Conservation (phyloP, 495 filamentous ascomycete genomes). For the Hyaloscypha finlandica region DNA sequence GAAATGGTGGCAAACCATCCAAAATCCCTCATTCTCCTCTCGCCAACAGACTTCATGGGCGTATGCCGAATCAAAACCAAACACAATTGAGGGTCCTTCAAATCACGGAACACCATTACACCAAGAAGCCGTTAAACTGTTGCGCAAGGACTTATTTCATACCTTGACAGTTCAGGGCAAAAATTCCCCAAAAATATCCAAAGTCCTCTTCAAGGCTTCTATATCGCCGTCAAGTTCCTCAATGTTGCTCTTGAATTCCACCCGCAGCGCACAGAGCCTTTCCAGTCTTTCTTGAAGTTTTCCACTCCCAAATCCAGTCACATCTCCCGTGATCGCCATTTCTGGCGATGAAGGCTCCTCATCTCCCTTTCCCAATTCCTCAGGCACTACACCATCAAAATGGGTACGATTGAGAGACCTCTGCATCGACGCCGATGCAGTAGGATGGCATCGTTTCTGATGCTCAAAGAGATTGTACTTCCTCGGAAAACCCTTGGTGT, state of each 20-base stretch:
- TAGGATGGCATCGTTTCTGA: slow-evolving; percentile 23
- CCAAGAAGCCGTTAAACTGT: no score
- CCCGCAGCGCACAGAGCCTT: slow-evolving; percentile 6
- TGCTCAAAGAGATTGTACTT: slow-evolving; percentile 25
- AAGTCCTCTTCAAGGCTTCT: slow-evolving; percentile 17
- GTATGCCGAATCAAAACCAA: no score
- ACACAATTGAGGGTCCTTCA: no score
- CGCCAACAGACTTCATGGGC: no score
- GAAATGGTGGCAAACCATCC: no score
- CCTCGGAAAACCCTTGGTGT: slow-evolving; percentile 14
- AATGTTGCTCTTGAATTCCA: slow-evolving; percentile 17
- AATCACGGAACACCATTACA: no score
- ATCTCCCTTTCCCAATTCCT: slow-evolving; percentile 6
- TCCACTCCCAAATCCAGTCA: slow-evolving; percentile 2
- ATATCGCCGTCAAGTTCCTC: slow-evolving; percentile 17
- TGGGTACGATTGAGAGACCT: slow-evolving; percentile 10
- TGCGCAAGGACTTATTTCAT: no score
- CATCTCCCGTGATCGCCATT: neutral
- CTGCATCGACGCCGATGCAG: slow-evolving; percentile 8
- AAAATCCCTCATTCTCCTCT: no score
- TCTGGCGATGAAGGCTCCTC: slow-evolving; percentile 9
- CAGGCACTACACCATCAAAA: slow-evolving; percentile 8
- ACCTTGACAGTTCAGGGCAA: neutral
- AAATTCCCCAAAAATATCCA: slow-evolving; percentile 18
- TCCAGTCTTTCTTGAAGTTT: slow-evolving; percentile 16